Evolutionary conservation across 352 stramenopile genomes (phyloP), one percentile per base, ranked within the genome.

Genomic region (Phytophthora capsici): DNA sequence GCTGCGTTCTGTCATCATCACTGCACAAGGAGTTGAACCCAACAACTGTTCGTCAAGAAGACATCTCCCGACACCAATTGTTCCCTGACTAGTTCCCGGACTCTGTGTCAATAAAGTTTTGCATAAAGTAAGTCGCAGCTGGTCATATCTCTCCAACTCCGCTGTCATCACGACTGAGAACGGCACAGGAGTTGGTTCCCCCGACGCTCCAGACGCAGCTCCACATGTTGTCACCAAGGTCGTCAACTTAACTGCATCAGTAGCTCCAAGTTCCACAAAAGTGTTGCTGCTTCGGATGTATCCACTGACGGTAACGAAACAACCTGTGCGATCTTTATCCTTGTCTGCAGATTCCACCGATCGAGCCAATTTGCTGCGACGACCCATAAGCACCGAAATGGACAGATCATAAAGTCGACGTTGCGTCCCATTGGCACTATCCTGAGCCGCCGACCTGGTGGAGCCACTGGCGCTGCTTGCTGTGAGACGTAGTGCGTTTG

Each of bases 121-220:
- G 64, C 81, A 88, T 22, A 93, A 67, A 13, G 76, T 83, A n/a
- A 91, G 73, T n/a, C 76, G 67, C 8, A 93, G 54, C 37, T 90
- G 73, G n/a, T 89, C 81, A 41, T 82, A 88, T 20, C 74, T 49
- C 55, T 81, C 80, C 28, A 93, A 45, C 13, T 90, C 81, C 0
- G 69, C 63, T 0, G 69, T 83, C 22, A 91, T 48, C 12, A 93
- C 73, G 14, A 91, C 43, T 2, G 77, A 78, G 54, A 93, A 93
- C 2, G 81, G 71, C 12, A 93, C 66, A 1, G 75, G 71, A 26
- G 61, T 55, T 20, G 75, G 47, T 7, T 75, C 71, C 3, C 61
- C 61, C 8, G 68, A 51, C 1, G 54, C 38, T 10, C 49, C 54
- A 0, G 64, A 49, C 16, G 56, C 53, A 1, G 64, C 68, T 20